These are phyloP conservation scores for Volutella citrinella DNA, from an alignment of 2,329 filamentous ascomycete species.

Conservation along the genomic window DNA sequence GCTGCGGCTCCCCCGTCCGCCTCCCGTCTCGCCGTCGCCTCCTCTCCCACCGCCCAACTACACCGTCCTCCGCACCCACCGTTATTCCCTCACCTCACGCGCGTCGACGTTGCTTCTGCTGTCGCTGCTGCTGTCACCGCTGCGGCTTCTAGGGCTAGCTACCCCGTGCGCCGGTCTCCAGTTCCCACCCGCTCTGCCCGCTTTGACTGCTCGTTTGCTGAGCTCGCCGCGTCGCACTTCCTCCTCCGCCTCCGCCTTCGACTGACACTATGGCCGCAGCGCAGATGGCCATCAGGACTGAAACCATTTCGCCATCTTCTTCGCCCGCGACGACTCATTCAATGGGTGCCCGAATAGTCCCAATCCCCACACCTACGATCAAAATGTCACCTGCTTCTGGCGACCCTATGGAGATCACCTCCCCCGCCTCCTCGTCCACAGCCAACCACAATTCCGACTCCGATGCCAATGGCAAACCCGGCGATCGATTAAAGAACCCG, in stretches of 20 bases:
- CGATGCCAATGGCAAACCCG: constrained; percentile 35
- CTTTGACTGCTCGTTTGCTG: too few species aligned
- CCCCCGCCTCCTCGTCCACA: constrained; percentile 44
- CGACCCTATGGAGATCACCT: constrained; percentile 61
- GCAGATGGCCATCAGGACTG: constrained; percentile 53
- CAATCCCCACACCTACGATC: constrained; percentile 55
- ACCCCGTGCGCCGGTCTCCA: too few species aligned
- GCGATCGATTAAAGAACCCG: constrained; percentile 35
- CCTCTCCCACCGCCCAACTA: too few species aligned
- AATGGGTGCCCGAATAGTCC: constrained; percentile 53
- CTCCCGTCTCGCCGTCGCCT: constrained; percentile 18
- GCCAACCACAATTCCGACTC: constrained; percentile 43
- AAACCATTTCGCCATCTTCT: constrained; percentile 45
- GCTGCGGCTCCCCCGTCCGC: too few species aligned
- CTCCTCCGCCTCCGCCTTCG: too few species aligned
- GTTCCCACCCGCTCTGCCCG: too few species aligned
- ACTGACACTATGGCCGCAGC: constrained; percentile 32
- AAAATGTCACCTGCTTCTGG: constrained; percentile 57
- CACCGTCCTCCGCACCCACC: constrained; percentile 7
- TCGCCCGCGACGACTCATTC: constrained; percentile 40
- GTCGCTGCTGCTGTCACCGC: too few species aligned
- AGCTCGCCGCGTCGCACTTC: too few species aligned
- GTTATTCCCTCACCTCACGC: constrained; percentile 11
- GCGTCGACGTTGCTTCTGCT: constrained; percentile 17
- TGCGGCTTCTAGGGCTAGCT: too few species aligned